Base-by-base conservation (phyloP, 495 filamentous ascomycete species). In the Tuber melanosporum region DNA sequence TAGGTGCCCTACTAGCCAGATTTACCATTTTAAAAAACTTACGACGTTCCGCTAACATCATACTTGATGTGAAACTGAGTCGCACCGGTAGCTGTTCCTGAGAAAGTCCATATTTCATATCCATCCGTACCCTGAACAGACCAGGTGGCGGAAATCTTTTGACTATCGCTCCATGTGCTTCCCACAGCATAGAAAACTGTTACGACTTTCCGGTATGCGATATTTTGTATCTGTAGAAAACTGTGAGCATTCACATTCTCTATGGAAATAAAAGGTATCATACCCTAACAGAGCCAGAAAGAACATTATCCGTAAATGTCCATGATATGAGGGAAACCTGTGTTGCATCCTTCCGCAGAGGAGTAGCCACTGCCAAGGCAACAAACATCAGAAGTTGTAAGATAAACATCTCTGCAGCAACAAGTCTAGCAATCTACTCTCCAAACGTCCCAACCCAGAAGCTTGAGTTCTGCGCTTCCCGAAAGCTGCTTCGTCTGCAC, bases 31-130 rank as follows among this genome's bases (percentile, higher is more conserved):
- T 32, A 32, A 17, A 52, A 52, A 15, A 83, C 81, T 32, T 71
- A 79, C 82, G 73, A 77, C 36, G 3, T 73, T 22, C 83, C 83
- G n/a, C 49, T 76, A 10, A 84, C 79, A 71, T 83, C 81, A 57
- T 84, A 84, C 71, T 69, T 74, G 74, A 84, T 82, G 73, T 84
- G 80, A 71, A 84, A 84, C 70, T 84, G 78, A 12, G 83, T 83
- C 22, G 83, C 83, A 36, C 83, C 83, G 8, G 79, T 71, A 22
- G 81, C 83, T 47, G 69, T 77, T 17, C 83, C 79, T 7, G 81
- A 82, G 62, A 84, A 84, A 9, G 6, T 70, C 83, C 83, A 84
- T 8, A 74, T 80, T 62, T 84, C 81, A 69, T 82, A 84, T 20
- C 79, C 79, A 41, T 22, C 78, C 2, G 43, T 42, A 32, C 71